Percentiles rank a stretch among this genome's conserved stretches.
These are phyloP conservation scores for Marasmius oreades DNA, from an alignment of 1,284 basidiomycete genomes.

Conservation along the genomic window DNA sequence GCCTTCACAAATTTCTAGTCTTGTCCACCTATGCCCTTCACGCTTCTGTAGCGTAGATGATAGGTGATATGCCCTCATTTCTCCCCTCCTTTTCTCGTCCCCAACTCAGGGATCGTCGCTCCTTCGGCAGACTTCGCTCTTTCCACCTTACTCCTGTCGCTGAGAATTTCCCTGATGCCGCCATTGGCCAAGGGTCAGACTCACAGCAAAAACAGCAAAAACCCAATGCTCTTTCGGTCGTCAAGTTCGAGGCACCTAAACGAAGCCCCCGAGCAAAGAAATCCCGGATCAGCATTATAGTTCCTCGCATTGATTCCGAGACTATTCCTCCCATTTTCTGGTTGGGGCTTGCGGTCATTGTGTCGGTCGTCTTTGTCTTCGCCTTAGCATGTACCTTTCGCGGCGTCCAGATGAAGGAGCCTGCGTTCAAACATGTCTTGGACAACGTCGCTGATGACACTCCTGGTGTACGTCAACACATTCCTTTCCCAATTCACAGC, in stretches of 20 bases:
- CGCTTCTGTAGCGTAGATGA: neutral
- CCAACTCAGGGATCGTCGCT: conserved; percentile 21
- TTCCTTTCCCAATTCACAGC: neutral
- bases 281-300: neutral
- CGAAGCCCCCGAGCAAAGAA: neutral
- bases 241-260: neutral
- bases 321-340: conserved; percentile 13
- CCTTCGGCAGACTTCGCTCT: conserved; percentile 35
- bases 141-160: conserved; percentile 31
- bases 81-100: conserved; percentile 18
- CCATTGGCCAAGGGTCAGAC: no score
- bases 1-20: neutral
- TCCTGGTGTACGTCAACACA: conserved; percentile 40
- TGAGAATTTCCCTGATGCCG: neutral
- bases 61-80: conserved; percentile 12
- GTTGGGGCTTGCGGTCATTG: conserved; percentile 35
- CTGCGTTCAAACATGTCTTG: conserved; percentile 38
- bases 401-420: conserved; percentile 38
- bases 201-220: conserved; percentile 9
- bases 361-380: conserved; percentile 43
- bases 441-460: conserved; percentile 36
- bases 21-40: neutral
- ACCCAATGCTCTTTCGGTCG: conserved; percentile 15
- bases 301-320: conserved; percentile 1
- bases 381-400: conserved; percentile 48